Percentiles rank a stretch among this genome's conserved stretches.
Conservation (phyloP, 1,139 yeast genomes). For the Saccharomycopsis crataegensis region DNA sequence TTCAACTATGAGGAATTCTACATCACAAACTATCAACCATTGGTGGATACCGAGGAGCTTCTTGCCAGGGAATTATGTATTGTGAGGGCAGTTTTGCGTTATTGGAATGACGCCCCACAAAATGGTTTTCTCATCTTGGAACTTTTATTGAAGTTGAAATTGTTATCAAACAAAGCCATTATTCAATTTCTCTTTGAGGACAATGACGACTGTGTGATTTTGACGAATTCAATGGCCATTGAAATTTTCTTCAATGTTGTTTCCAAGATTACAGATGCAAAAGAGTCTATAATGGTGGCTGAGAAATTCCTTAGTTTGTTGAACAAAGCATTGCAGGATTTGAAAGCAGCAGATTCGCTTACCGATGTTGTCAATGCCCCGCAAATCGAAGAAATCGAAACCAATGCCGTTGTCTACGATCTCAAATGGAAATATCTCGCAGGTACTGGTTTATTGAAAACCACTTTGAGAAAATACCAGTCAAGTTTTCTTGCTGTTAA, state of each 20-base stretch:
- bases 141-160: conserved; percentile 46
- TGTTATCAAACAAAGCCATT: conserved; percentile 38
- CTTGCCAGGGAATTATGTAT: conserved; percentile 35
- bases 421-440: conserved; percentile 33
- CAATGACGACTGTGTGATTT: conserved; percentile 24
- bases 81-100: conserved; percentile 59
- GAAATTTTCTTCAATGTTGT: conserved; percentile 38
- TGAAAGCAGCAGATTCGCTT: background rate
- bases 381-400: conserved; percentile 21
- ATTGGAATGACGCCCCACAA: conserved; percentile 80
- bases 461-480: conserved; percentile 33
- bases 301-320: conserved; percentile 34
- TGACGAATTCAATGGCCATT: conserved; percentile 41
- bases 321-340: conserved; percentile 23
- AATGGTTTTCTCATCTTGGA: conserved; percentile 69
- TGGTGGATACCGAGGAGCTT: conserved; percentile 24
- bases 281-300: conserved; percentile 26
- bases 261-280: conserved; percentile 16
- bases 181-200: conserved; percentile 36
- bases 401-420: conserved; percentile 25
- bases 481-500: conserved; percentile 25
- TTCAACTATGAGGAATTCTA: conserved; percentile 8
- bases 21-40: conserved; percentile 5
- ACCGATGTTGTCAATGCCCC: conserved; percentile 19
- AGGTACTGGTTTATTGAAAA: conserved; percentile 30